Evolutionary conservation across 495 filamentous ascomycete genomes (phyloP).

Genomic region (Cercophora sp.): DNA sequence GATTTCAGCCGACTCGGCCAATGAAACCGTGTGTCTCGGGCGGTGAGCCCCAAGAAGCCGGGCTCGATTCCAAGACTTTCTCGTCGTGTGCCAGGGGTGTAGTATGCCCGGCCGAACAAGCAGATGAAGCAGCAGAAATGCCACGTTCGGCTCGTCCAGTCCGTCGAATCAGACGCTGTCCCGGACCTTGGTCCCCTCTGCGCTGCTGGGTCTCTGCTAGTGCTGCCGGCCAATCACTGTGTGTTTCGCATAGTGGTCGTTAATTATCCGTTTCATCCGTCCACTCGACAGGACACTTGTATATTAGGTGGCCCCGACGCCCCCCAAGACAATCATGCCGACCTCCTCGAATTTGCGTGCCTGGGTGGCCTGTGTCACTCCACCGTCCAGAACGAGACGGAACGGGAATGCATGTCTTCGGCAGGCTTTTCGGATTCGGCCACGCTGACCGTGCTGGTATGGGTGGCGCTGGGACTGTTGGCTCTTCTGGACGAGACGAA

Average conservation of each 20-base stretch:
- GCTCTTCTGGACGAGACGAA: neutral
- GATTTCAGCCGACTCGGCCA: constrained; percentile 18
- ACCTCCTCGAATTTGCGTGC: constrained; percentile 2
- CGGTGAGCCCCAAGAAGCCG: neutral
- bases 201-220: neutral
- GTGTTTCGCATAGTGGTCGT: constrained; percentile 7
- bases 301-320: constrained; percentile 12
- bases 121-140: neutral
- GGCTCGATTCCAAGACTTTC: neutral
- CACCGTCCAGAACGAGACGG: neutral
- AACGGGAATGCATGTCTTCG: constrained; percentile 9
- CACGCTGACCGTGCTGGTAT: too few relatives aligned
- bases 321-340: neutral
- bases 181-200: neutral
- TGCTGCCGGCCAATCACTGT: neutral
- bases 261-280: constrained; percentile 20
- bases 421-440: neutral
- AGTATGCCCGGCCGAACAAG: neutral
- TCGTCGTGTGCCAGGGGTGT: neutral
- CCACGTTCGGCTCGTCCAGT: constrained; percentile 6
- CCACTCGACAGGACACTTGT: neutral
- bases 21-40: constrained; percentile 6
- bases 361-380: neutral
- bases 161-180: constrained; percentile 6
- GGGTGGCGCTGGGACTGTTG: too few relatives aligned